phyloP scores from a whole-genome alignment of 495 filamentous ascomycete species.

The Viridothelium virens region DNA sequence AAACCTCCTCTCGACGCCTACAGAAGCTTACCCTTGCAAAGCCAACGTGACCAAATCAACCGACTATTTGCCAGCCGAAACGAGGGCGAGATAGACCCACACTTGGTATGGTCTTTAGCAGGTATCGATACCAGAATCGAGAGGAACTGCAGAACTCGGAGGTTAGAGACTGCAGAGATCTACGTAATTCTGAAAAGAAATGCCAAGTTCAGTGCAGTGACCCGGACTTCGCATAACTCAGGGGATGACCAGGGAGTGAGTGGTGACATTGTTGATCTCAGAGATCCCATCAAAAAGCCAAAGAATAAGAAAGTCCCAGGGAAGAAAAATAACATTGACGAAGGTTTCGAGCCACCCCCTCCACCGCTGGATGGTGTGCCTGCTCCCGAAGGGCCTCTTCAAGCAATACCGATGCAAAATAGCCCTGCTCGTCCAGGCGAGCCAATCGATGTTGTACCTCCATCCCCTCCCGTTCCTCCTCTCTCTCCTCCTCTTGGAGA shows the following conservation, averaged over 20 bases:
- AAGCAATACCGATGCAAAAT: too few species aligned
- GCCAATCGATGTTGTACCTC: too few species aligned
- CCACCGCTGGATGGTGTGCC: too few species aligned
- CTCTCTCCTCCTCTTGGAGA: neutral
- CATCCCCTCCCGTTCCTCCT: neutral
- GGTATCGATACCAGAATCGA: neutral
- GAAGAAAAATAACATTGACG: neutral
- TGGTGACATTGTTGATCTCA: neutral
- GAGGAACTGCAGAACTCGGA: neutral
- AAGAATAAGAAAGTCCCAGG: neutral
- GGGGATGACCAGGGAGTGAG: neutral
- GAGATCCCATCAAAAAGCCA: neutral
- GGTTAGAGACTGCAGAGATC: neutral
- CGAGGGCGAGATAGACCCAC: neutral
- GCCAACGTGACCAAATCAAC: neutral
- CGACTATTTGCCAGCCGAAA: neutral
- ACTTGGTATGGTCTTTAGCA: neutral
- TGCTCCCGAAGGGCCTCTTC: too few species aligned
- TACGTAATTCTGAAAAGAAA: neutral
- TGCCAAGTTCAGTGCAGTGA: neutral
- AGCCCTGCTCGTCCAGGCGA: too few species aligned
- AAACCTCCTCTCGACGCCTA: neutral
- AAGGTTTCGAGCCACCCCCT: too few species aligned
- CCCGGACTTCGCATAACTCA: neutral
- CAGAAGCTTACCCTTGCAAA: neutral